Evolutionary conservation across 352 stramenopile species (phyloP), one percentile per base, ranked within the genome.

Genomic region (Globisporangium nagaii): DNA sequence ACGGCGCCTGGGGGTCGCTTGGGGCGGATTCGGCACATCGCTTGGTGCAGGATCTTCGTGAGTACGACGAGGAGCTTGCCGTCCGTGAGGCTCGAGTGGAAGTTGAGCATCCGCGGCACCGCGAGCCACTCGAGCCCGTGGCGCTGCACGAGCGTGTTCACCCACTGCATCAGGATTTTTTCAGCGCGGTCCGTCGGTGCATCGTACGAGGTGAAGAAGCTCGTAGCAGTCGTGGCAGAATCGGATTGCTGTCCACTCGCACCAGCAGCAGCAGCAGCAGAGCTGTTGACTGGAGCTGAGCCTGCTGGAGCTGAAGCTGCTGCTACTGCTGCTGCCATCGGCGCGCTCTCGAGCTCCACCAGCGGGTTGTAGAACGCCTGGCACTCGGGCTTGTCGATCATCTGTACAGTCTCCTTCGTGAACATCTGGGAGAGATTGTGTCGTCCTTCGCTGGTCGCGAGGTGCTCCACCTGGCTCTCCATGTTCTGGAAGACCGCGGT

Each of bases 81-180:
- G 52, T 90, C 81, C 39, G 49, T 71, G 30, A 92, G 50, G 35
- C 80, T 90, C 8, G 76, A 71, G 61, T 83, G 66, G 39, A 88
- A 88, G 37, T 92, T 88, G 49, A 69, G 62, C 53, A 92, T 84
- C 15, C 65, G 65, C 1, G 72, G 59, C 3, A 64, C 62, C 4
- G 51, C 30, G 24, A 91, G 32, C 79, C 81, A 89, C 13, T 89
- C 79, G 11, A 54, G 31, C 2, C 68, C 60, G 42, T 81, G 68
- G 52, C 60, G 59, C 13, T 72, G 68, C 24, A 88, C 37, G 13
- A 91, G 50, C 24, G 60, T 66, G 53, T 91, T 91, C 39, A 76
- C 79, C 81, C 81, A 91, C 56, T 91, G 79, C 30, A 81, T 80
- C 10, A 91, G 37, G 55, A 91, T 86, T 30, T 67, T 72, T 47